Base-by-base conservation (phyloP, 495 filamentous ascomycete species). In the Penicillium fimorum region DNA sequence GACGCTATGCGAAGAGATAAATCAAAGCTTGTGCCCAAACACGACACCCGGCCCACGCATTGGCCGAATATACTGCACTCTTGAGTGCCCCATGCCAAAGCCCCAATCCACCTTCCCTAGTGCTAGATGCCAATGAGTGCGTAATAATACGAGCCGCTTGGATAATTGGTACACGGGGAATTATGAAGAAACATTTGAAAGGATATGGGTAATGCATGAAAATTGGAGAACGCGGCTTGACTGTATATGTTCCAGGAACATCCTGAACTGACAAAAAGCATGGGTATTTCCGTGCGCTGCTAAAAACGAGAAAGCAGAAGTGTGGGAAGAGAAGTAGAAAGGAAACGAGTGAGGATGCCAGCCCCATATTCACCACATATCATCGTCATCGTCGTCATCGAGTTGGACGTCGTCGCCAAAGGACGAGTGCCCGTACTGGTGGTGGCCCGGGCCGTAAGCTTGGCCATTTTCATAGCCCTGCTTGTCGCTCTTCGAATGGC, bases 401-500 rank as follows among this genome's bases (percentile, higher is more conserved):
- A 78, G 62, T 55, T 78, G 75, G 47, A 70, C 71, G 56, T 79
- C 73, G 44, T 80, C 76, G 20, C 78, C 78, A 58, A 81, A 80
- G 30, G 79, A 73, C 48, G 75, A 74, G 61, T 80, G 75, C 35
- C 70, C 76, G 58, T 81, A 79, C 45, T 78, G 72, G 56, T 77
- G 69, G 58, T 76, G 71, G n/a, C 71, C 74, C 20, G 70, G 61
- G 22, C 63, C 68, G 55, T 82, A 78, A 48, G 70, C 61, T 43
- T 75, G 71, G 54, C 79, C 74, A 37, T 76, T 75, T 41, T 82
- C 75, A 60, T 73, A 73, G 55, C 72, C 65, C 10, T 81, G 74
- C 60, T 83, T 80, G 50, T 74, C 74, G 27, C 77, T 72, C 55
- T 79, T 69, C 20, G 81, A 80, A 53, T 84, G 76, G 40, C 79